phyloP scores from a whole-genome alignment of 2,329 filamentous ascomycete genomes.

The Ciborinia camelliae region DNA sequence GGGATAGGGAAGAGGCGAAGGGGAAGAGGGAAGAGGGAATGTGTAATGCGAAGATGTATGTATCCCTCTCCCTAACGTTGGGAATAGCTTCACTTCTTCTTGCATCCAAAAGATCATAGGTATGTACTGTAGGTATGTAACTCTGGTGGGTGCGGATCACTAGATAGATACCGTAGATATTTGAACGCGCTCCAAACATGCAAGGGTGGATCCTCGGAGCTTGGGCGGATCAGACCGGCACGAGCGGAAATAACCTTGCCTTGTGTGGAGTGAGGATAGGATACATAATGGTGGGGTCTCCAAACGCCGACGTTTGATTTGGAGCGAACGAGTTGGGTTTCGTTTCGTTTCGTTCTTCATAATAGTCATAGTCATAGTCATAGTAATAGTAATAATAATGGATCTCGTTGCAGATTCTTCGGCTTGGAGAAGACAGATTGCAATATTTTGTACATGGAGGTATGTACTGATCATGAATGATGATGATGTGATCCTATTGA shows the following conservation, averaged over 20 bases:
- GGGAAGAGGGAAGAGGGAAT: too few relatives aligned
- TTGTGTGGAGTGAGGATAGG: background rate
- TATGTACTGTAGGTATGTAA: too few relatives aligned
- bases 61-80: background rate
- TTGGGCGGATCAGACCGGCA: constrained; percentile 7
- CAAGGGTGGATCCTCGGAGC: background rate
- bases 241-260: background rate
- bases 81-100: background rate
- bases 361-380: too few relatives aligned
- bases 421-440: background rate
- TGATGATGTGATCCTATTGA: background rate
- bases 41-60: too few relatives aligned
- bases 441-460: too few relatives aligned
- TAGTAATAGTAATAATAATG: too few relatives aligned
- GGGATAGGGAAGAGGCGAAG: background rate
- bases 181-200: background rate
- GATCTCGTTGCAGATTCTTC: too few relatives aligned
- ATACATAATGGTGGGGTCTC: constrained; percentile 9
- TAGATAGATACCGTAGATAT: background rate
- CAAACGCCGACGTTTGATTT: constrained; percentile 16
- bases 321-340: background rate
- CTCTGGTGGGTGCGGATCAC: too few relatives aligned
- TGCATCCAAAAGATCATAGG: background rate
- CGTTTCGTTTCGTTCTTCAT: background rate
- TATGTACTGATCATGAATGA: background rate